Percentiles rank a stretch among this genome's conserved stretches.
These are phyloP conservation scores for Penicillium cosmopolitanum DNA, from an alignment of 495 filamentous ascomycete species.

Conservation along the genomic window DNA sequence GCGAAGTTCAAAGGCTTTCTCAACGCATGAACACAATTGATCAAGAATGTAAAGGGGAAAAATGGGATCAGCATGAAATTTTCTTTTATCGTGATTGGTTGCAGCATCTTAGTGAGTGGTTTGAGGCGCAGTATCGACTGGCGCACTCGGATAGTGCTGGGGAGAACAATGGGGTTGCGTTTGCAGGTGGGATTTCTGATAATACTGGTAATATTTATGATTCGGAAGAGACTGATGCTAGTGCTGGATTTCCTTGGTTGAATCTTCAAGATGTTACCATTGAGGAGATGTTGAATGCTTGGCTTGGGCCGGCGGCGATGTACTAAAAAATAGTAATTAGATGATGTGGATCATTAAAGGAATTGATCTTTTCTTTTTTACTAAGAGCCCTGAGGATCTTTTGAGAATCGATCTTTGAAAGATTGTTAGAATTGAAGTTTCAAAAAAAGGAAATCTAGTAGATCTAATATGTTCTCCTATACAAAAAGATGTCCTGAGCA, in stretches of 20 bases:
- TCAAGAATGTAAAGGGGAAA: constrained; percentile 16
- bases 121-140: constrained; percentile 20
- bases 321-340: not conserved
- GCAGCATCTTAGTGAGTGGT: constrained; percentile 17
- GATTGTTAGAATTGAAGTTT: too few relatives aligned
- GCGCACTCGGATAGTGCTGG: constrained; percentile 15
- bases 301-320: constrained; percentile 17
- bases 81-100: constrained; percentile 19
- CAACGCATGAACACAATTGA: constrained; percentile 15
- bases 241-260: constrained; percentile 14
- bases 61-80: constrained; percentile 13
- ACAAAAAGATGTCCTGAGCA: too few relatives aligned
- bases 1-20: constrained; percentile 8
- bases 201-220: not conserved
- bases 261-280: constrained; percentile 21
- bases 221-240: constrained; percentile 9
- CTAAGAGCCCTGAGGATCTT: too few relatives aligned
- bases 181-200: constrained; percentile 12
- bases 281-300: constrained; percentile 22
- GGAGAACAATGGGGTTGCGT: constrained; percentile 13
- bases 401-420: too few relatives aligned
- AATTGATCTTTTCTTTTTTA: too few relatives aligned
- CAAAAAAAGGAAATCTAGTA: too few relatives aligned
- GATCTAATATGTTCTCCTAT: too few relatives aligned
- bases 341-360: too few relatives aligned